Conservation (phyloP, 2,329 filamentous ascomycete genomes). For the Ramularia endophylla region DNA sequence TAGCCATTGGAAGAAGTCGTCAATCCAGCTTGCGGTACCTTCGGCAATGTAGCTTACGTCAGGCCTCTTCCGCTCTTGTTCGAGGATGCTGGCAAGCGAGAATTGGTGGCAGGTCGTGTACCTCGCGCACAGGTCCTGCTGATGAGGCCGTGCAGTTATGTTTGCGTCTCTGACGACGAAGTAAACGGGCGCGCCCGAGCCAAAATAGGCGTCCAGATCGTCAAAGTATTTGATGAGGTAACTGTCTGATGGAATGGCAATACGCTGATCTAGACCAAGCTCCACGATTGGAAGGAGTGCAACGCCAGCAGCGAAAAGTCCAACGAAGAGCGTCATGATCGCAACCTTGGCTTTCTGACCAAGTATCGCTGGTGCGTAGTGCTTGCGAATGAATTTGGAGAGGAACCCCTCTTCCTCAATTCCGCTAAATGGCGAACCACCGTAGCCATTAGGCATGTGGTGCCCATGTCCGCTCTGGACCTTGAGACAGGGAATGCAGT, state of each 20-base stretch:
- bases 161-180: conserved; percentile 85
- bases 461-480: conserved; percentile 67
- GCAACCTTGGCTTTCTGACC: conserved; percentile 71
- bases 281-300: conserved; percentile 78
- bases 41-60: conserved; percentile 83
- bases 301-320: conserved; percentile 76
- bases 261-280: conserved; percentile 87
- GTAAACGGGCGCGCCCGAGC: conserved; percentile 88
- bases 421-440: conserved; percentile 58
- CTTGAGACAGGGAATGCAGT: conserved; percentile 86
- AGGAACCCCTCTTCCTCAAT: conserved; percentile 76
- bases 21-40: conserved; percentile 89
- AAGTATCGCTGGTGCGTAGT: conserved; percentile 77
- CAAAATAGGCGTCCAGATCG: conserved; percentile 88
- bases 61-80: conserved; percentile 87
- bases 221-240: conserved; percentile 97
- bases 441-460: conserved; percentile 54
- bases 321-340: conserved; percentile 76
- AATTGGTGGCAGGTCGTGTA: conserved; percentile 82
- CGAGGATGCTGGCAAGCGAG: conserved; percentile 82
- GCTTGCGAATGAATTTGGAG: conserved; percentile 83
- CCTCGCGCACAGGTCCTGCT: conserved; percentile 82
- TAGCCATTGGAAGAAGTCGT: conserved; percentile 96
- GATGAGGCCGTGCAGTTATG: conserved; percentile 65
- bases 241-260: conserved; percentile 87